These are phyloP conservation scores for Eimeria sp. DNA, from an alignment of 169 alveolate species.

Conservation along the genomic window DNA sequence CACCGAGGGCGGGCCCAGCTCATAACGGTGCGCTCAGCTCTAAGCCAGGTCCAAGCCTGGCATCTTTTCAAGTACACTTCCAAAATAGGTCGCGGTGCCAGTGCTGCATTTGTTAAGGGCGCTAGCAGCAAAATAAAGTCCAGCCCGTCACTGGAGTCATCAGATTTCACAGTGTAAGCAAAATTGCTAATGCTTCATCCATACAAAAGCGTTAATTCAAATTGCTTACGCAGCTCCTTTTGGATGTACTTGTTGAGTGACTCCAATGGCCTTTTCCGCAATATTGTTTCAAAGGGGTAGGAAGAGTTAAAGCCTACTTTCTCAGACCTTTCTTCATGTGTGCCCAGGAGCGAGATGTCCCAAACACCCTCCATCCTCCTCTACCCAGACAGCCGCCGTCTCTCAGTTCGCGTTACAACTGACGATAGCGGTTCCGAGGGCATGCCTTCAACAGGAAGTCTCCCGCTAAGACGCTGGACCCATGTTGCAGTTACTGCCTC, in stretches of 20 bases:
- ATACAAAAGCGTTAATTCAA: background rate
- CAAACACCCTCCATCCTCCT: slow-evolving; percentile 82
- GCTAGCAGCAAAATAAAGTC: slow-evolving; percentile 78
- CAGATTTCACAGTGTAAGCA: slow-evolving; percentile 75
- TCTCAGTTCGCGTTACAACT: slow-evolving; percentile 81
- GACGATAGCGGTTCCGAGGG: slow-evolving; percentile 81
- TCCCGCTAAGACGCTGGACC: slow-evolving; percentile 83
- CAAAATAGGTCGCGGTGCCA: slow-evolving; percentile 77
- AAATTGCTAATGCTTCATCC: too few relatives aligned
- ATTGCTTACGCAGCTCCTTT: slow-evolving; percentile 72
- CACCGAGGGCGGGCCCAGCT: slow-evolving; percentile 81
- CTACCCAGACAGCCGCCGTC: slow-evolving; percentile 77
- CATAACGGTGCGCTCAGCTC: slow-evolving; percentile 70
- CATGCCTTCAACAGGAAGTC: slow-evolving; percentile 76
- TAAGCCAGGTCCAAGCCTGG: background rate
- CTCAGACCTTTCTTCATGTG: background rate
- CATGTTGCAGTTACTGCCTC: slow-evolving; percentile 80
- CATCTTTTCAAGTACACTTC: background rate
- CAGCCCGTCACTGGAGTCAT: slow-evolving; percentile 74
- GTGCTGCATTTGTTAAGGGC: slow-evolving; percentile 82
- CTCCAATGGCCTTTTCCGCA: slow-evolving; percentile 81
- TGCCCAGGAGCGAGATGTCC: slow-evolving; percentile 72
- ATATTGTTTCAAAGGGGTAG: slow-evolving; percentile 83
- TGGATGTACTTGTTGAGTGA: slow-evolving; percentile 82
- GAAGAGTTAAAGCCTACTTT: background rate